phyloP scores from a whole-genome alignment of 495 filamentous ascomycete genomes.

The Penicillium cosmopolitanum region DNA sequence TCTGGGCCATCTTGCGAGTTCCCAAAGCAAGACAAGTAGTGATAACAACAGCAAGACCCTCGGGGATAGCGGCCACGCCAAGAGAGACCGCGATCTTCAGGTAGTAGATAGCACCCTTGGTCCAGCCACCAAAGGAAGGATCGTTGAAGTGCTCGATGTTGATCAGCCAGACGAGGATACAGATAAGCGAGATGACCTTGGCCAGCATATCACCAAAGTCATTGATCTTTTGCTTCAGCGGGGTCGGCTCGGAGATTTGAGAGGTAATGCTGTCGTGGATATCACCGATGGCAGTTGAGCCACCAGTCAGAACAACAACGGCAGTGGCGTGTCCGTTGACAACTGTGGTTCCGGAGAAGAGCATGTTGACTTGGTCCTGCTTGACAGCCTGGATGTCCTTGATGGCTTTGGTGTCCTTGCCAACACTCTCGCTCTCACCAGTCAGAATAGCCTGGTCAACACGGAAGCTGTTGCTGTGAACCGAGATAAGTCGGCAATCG shows the following conservation, averaged over 20 bases:
- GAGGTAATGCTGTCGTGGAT: slow-evolving; percentile 98
- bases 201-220: slow-evolving; percentile 96
- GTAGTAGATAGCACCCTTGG: slow-evolving; percentile 99
- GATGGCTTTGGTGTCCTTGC: slow-evolving; percentile 73
- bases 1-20: slow-evolving; percentile 96
- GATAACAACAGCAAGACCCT: slow-evolving; percentile 96
- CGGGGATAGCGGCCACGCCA: slow-evolving; percentile 96
- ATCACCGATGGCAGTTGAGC: slow-evolving; percentile 93
- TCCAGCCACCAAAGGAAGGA: slow-evolving; percentile 88
- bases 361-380: slow-evolving; percentile 96
- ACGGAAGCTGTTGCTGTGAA: slow-evolving; percentile 95
- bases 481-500: slow-evolving; percentile 86
- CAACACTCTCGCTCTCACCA: slow-evolving; percentile 96
- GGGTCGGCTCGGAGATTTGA: slow-evolving; percentile 97
- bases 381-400: slow-evolving; percentile 86
- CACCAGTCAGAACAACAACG: slow-evolving; percentile 88
- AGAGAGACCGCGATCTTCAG: slow-evolving; percentile 99
- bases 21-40: slow-evolving; percentile 95
- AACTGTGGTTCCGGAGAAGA: slow-evolving; percentile 98
- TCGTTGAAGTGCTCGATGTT: slow-evolving; percentile 98
- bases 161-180: slow-evolving; percentile 95
- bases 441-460: slow-evolving; percentile 98
- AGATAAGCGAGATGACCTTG: slow-evolving; percentile 98
- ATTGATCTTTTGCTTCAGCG: slow-evolving; percentile 97
- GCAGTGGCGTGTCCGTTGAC: slow-evolving; percentile 93